phyloP scores from a whole-genome alignment of 192 early-diverging fungal species.

The Rhizophagus sp. region DNA sequence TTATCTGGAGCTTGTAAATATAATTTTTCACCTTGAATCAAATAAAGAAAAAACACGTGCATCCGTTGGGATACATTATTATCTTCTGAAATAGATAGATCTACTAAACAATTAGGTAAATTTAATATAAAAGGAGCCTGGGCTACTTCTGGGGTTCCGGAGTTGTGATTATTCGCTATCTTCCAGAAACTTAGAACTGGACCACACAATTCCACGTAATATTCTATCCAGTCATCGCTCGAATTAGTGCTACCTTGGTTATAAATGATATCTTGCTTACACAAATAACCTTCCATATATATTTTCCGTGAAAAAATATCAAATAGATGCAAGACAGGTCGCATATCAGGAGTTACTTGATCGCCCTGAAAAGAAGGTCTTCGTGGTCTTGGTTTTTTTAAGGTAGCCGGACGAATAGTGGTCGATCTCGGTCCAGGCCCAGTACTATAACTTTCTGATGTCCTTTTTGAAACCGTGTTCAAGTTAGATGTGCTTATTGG shows the following conservation, averaged over 20 bases:
- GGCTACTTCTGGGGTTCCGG: not conserved
- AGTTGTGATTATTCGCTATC: constrained; percentile 26
- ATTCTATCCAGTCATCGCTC: constrained; percentile 69
- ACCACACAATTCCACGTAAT: constrained; percentile 73
- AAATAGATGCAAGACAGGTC: constrained; percentile 53
- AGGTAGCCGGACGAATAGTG: not conserved
- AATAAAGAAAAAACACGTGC: constrained; percentile 63
- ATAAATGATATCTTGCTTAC: constrained; percentile 65
- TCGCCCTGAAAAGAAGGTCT: constrained; percentile 5
- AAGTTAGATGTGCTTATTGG: not conserved
- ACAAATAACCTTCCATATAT: constrained; percentile 71
- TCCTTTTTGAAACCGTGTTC: not conserved
- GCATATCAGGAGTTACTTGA: constrained; percentile 26
- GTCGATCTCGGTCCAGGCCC: not conserved
- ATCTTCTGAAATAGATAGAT: constrained; percentile 57
- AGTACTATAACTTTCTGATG: not conserved
- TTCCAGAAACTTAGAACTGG: constrained; percentile 68
- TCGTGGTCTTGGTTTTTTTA: constrained; percentile 9
- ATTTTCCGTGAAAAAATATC: constrained; percentile 70
- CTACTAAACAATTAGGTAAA: constrained; percentile 66
- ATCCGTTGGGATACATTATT: constrained; percentile 65
- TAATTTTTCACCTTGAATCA: constrained; percentile 33
- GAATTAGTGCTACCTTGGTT: constrained; percentile 61
- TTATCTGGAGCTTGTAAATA: constrained; percentile 55
- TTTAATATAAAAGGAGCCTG: constrained; percentile 68